A percentile compares a stretch with the other conserved stretches of the same genome.
These are phyloP conservation scores for Ceratocystis huliohia DNA, from an alignment of 2,329 filamentous ascomycete genomes.

Conservation along the genomic window DNA sequence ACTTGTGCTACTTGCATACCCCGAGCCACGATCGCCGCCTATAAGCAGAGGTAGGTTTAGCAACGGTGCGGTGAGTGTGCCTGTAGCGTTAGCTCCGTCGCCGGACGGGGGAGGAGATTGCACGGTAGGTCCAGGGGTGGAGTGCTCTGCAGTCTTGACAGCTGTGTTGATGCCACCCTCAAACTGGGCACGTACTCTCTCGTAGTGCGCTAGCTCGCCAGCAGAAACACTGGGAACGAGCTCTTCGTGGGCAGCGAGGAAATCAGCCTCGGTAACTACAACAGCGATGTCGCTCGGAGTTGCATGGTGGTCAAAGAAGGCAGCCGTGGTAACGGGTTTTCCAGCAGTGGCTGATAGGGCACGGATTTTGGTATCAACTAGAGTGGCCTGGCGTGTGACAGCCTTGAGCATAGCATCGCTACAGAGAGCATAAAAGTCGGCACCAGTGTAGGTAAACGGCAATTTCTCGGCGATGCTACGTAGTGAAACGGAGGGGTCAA, in stretches of 20 bases:
- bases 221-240: conserved; percentile 87
- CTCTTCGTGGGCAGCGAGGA: conserved; percentile 67
- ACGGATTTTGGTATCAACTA: conserved; percentile 72
- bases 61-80: conserved; percentile 20
- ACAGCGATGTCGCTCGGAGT: conserved; percentile 72
- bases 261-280: conserved; percentile 80
- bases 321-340: conserved; percentile 63
- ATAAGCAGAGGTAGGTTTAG: conserved; percentile 1
- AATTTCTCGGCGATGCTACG: conserved; percentile 59
- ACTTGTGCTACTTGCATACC: conserved; percentile 17
- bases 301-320: conserved; percentile 91
- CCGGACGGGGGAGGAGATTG: not conserved
- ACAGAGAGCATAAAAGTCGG: conserved; percentile 92
- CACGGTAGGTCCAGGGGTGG: too few species aligned
- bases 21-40: conserved; percentile 10
- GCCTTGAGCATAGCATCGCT: conserved; percentile 98
- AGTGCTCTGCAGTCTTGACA: not conserved
- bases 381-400: conserved; percentile 75
- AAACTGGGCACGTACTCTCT: conserved; percentile 68
- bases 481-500: conserved; percentile 68
- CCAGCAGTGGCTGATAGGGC: conserved; percentile 44
- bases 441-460: conserved; percentile 93
- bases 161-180: conserved; percentile 45
- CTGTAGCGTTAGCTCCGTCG: not conserved
- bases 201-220: conserved; percentile 85